Evolutionary conservation across 2,329 filamentous ascomycete species (phyloP).

Genomic region (Tolypocladium pustulatum): DNA sequence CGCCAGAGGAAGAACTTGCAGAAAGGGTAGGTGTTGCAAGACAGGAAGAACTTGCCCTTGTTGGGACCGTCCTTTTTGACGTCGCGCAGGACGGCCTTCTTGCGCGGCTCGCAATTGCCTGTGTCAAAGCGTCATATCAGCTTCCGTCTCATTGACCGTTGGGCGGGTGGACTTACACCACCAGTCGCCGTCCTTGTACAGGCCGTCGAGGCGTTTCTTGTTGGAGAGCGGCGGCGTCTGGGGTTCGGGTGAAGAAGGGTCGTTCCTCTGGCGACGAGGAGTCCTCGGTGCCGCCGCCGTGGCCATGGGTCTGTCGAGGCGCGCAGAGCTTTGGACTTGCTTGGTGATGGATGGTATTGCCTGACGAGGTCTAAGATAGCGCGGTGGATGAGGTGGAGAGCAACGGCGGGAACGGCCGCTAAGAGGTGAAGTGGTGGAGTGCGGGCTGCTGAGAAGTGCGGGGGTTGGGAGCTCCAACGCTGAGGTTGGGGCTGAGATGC

Average conservation of each 20-base stretch:
- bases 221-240: constrained; percentile 12
- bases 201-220: constrained; percentile 22
- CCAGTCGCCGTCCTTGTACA: constrained; percentile 22
- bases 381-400: neutral
- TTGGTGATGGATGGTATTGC: neutral
- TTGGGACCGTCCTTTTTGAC: constrained; percentile 28
- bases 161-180: constrained; percentile 19
- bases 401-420: neutral
- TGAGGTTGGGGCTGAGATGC: neutral
- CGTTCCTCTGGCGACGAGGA: neutral
- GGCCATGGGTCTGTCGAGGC: neutral
- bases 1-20: constrained; percentile 36
- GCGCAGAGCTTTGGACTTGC: neutral
- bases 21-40: constrained; percentile 22
- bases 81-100: constrained; percentile 21
- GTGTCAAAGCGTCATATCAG: neutral
- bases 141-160: neutral
- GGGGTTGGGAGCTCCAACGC: neutral
- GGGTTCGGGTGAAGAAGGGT: constrained; percentile 1
- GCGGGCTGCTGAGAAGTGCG: neutral
- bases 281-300: neutral
- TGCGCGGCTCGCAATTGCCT: constrained; percentile 34
- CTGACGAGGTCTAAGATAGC: neutral
- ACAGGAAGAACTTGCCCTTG: constrained; percentile 31
- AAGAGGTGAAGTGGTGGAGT: neutral